Conservation (phyloP, 805 yeast genomes). For the Ogataea siamensis region DNA sequence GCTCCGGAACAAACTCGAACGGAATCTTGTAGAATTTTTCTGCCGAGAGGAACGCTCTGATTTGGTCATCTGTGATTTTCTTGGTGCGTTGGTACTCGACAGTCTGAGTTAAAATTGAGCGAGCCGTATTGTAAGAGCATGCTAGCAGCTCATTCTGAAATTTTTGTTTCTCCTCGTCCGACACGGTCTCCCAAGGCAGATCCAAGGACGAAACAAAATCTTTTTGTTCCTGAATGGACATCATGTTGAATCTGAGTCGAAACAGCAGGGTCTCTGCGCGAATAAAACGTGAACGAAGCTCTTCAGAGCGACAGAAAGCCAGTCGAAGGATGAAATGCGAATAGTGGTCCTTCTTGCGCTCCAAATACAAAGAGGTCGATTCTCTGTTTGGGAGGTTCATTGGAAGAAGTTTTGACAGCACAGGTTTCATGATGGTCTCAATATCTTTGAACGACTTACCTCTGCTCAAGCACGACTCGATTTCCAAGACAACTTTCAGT, state of each 20-base stretch:
- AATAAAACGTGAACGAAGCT: constrained; percentile 74
- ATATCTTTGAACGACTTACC: constrained; percentile 63
- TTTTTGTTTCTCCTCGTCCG: constrained; percentile 55
- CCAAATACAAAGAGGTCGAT: constrained; percentile 44
- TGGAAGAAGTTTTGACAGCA: constrained; percentile 65
- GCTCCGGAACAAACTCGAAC: constrained; percentile 78
- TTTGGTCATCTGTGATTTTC: constrained; percentile 49
- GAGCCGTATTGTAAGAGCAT: constrained; percentile 49
- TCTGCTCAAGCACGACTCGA: constrained; percentile 71
- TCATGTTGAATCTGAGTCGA: constrained; percentile 63
- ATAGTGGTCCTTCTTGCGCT: constrained; percentile 85
- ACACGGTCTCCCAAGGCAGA: constrained; percentile 70
- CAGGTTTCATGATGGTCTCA: constrained; percentile 62
- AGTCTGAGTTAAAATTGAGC: constrained; percentile 35
- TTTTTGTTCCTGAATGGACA: constrained; percentile 64
- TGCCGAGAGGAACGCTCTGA: constrained; percentile 48
- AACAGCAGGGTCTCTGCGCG: constrained; percentile 75
- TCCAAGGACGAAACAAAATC: constrained; percentile 65
- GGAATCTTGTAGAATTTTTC: constrained; percentile 82
- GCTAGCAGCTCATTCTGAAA: constrained; percentile 50
- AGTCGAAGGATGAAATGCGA: constrained; percentile 86
- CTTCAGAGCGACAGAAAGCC: constrained; percentile 87
- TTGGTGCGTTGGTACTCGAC: constrained; percentile 30
- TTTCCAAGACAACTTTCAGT: constrained; percentile 75
- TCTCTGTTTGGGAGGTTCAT: constrained; percentile 44